Base-by-base conservation (phyloP, 2,329 filamentous ascomycete genomes). In the Ilyonectria sp. region DNA sequence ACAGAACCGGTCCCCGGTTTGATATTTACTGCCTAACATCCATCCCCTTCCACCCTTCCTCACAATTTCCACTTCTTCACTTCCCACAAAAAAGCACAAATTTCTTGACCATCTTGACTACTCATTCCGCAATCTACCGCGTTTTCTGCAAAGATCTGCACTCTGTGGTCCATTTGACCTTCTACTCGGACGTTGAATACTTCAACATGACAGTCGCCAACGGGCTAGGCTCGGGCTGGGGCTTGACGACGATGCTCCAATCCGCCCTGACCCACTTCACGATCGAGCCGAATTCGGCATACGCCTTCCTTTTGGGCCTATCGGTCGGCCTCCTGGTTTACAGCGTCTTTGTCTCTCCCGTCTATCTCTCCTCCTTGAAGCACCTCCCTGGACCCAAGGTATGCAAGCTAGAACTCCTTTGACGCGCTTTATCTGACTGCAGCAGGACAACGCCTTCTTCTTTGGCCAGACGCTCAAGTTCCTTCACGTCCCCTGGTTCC, bases 331-430 rank as follows among this genome's bases (percentile, higher is more conserved):
- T 21, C 3, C 9, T 53, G 17, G n/a, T 19, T 15, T 72, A 74
- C 60, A 71, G 68, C 40, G 23, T 81, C 44, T 76, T 84, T 63
- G 67, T 86, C 26, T 85, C 84, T 63, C 84, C 84, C 4, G 77
- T 78, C 55, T 78, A 79, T 61, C 63, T 84, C 52, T 86, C 84
- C 0, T 81, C 83, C 0, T 74, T 85, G n/a, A 79, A 83, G 15
- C 74, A 83, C 56, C 69, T 86, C 1, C 84, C 84, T 0, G 83
- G 82, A 0, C 84, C 84, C 17, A 81, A 79, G 73, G 83, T 84
- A 69, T 9, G 70, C 29, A 4, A n/a, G 4, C 31, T 6, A n/a
- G 6, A n/a, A 29, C 26, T 4, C 33, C 4, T 1, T 26, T 21
- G 10, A 4, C 17, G 31, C 10, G 31, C 26, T 8, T 29, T 33